Conservation (phyloP, 2,329 filamentous ascomycete genomes). For the Scorias spongiosa region DNA sequence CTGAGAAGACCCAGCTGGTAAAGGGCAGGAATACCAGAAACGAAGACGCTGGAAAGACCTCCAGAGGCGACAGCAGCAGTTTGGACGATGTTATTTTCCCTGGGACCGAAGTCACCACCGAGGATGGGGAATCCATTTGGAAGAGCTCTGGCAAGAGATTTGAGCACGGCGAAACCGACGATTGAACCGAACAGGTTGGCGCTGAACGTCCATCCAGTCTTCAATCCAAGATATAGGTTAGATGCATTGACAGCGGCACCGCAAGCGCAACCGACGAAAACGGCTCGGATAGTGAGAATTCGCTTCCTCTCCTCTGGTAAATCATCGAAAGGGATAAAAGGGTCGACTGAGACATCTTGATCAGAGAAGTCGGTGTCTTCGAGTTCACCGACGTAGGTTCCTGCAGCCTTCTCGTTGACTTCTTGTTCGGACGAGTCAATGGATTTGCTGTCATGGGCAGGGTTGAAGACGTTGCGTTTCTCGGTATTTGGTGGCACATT, state of each 20-base stretch:
- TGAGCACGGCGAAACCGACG: constrained; percentile 44
- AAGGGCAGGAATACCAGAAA: constrained; percentile 45
- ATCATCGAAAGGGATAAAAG: constrained; percentile 28
- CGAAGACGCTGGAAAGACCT: constrained; percentile 42
- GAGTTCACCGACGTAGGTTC: constrained; percentile 13
- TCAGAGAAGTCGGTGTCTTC: constrained; percentile 11
- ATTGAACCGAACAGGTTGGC: constrained; percentile 32
- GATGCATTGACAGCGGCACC: constrained; percentile 47
- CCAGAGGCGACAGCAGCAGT: constrained; percentile 45
- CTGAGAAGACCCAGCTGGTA: constrained; percentile 40
- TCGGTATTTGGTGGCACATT: constrained; percentile 20
- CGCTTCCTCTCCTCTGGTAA: constrained; percentile 29
- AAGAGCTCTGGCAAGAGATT: constrained; percentile 35
- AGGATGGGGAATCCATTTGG: constrained; percentile 35
- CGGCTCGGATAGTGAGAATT: constrained; percentile 41
- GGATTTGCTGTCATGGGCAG: constrained; percentile 4
- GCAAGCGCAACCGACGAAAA: constrained; percentile 39
- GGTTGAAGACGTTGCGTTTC: constrained; percentile 23
- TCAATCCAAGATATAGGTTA: constrained; percentile 45
- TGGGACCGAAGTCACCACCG: constrained; percentile 33
- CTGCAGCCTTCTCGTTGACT: constrained; percentile 14
- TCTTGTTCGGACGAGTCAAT: constrained; percentile 9
- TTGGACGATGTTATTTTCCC: constrained; percentile 48
- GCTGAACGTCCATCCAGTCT: constrained; percentile 29
- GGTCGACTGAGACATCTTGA: constrained; percentile 20